These are phyloP conservation scores for Centrapalus pauciflorus DNA, from an alignment of 129 eudicot species.

Conservation along the genomic window DNA sequence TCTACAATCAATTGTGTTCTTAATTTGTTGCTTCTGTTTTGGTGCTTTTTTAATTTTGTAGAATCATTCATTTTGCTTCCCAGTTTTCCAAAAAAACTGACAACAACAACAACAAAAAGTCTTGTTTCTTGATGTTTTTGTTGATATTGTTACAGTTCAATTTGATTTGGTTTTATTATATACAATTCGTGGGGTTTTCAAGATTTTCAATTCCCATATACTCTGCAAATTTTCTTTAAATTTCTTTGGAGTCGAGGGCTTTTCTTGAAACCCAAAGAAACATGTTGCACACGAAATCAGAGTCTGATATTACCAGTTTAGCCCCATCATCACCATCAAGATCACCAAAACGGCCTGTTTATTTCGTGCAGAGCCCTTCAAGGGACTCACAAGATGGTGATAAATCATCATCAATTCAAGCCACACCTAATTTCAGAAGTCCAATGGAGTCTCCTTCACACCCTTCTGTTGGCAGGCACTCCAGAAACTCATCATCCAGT, in stretches of 20 bases:
- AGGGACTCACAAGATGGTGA: slow-evolving; percentile 98
- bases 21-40: not conserved
- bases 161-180: not conserved
- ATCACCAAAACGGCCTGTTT: slow-evolving; percentile 80
- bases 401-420: slow-evolving; percentile 79
- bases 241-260: not conserved
- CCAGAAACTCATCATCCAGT: slow-evolving; percentile 89
- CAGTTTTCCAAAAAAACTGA: not conserved
- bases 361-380: slow-evolving; percentile 93
- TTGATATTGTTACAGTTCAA: not conserved
- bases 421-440: slow-evolving; percentile 76
- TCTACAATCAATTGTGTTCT: not conserved
- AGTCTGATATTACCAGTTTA: slow-evolving; percentile 86
- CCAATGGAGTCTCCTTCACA: slow-evolving; percentile 97
- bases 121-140: slow-evolving; percentile 11
- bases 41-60: not conserved
- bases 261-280: slow-evolving; percentile 9
- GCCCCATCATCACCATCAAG: slow-evolving; percentile 97
- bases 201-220: slow-evolving; percentile 2
- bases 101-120: not conserved
- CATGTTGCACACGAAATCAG: slow-evolving; percentile 86
- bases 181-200: slow-evolving; percentile 21
- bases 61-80: not conserved
- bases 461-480: slow-evolving; percentile 88
- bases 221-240: slow-evolving; percentile 9